Conservation (phyloP, 2,329 filamentous ascomycete species). For the Aspergillus japonicus region DNA sequence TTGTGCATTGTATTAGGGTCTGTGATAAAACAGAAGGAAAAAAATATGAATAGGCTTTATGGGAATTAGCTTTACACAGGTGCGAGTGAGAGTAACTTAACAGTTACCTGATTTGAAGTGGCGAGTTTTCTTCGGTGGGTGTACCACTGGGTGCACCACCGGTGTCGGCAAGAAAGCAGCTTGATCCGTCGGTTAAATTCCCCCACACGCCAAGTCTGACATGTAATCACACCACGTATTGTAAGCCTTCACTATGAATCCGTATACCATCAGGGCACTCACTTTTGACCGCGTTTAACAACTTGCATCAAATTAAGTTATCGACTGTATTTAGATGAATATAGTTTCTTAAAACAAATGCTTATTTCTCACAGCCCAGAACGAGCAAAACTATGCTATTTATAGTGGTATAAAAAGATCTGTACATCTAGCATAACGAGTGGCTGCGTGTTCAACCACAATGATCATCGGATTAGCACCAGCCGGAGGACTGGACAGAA, state of each 20-base stretch:
- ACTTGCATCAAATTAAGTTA: too few species aligned
- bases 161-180: not conserved
- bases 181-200: conserved; percentile 20
- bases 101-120: not conserved
- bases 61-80: too few species aligned
- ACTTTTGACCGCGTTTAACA: too few species aligned
- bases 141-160: not conserved
- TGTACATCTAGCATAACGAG: not conserved
- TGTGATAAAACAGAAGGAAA: too few species aligned
- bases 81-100: too few species aligned
- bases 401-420: not conserved
- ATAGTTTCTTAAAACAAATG: not conserved
- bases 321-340: too few species aligned
- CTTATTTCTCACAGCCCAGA: not conserved
- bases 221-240: not conserved
- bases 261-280: too few species aligned
- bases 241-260: not conserved
- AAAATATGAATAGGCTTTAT: too few species aligned
- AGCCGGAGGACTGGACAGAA: not conserved
- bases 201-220: conserved; percentile 18
- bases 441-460: not conserved
- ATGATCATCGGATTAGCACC: not conserved
- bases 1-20: not conserved
- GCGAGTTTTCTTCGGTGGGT: not conserved
- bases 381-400: not conserved